These are phyloP conservation scores for Triticum timopheevii DNA, from an alignment of 176 grass and related monocot genomes.

Conservation along the genomic window DNA sequence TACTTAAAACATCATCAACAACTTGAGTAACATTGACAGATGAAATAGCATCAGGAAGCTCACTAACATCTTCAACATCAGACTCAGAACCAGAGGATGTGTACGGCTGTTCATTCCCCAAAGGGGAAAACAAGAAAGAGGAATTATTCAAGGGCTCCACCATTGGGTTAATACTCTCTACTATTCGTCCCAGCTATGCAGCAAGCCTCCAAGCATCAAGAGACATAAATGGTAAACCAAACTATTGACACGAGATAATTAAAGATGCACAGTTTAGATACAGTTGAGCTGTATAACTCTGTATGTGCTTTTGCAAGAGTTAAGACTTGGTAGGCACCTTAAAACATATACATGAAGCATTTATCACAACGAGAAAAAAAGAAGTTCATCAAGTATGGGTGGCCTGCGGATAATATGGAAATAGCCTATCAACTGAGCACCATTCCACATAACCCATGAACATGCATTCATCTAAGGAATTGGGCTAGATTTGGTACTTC, in stretches of 20 bases:
- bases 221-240: slow-evolving; percentile 7
- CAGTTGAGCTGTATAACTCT: slow-evolving; percentile 4
- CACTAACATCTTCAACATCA: slow-evolving; percentile 53
- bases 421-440: slow-evolving; percentile 9
- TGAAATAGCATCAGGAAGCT: slow-evolving; percentile 29
- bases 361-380: slow-evolving; percentile 12
- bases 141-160: slow-evolving; percentile 31
- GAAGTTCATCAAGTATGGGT: not conserved
- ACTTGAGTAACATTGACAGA: slow-evolving; percentile 31
- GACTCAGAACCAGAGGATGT: slow-evolving; percentile 61
- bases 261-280: not conserved
- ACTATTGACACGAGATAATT: slow-evolving; percentile 1
- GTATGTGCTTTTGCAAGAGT: not conserved
- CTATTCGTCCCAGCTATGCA: slow-evolving; percentile 6
- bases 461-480: slow-evolving; percentile 24
- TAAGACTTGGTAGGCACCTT: slow-evolving; percentile 6
- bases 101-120: slow-evolving; percentile 49
- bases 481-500: slow-evolving; percentile 8
- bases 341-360: slow-evolving; percentile 13
- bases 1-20: slow-evolving; percentile 46
- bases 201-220: not conserved
- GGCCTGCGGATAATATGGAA: slow-evolving; percentile 5
- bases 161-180: slow-evolving; percentile 17
- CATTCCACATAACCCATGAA: slow-evolving; percentile 2
- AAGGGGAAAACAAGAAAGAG: slow-evolving; percentile 2